Evolutionary conservation across 805 yeast species (phyloP), one percentile per base, ranked within the genome.

Genomic region (Saccharomycopsis olivae): DNA sequence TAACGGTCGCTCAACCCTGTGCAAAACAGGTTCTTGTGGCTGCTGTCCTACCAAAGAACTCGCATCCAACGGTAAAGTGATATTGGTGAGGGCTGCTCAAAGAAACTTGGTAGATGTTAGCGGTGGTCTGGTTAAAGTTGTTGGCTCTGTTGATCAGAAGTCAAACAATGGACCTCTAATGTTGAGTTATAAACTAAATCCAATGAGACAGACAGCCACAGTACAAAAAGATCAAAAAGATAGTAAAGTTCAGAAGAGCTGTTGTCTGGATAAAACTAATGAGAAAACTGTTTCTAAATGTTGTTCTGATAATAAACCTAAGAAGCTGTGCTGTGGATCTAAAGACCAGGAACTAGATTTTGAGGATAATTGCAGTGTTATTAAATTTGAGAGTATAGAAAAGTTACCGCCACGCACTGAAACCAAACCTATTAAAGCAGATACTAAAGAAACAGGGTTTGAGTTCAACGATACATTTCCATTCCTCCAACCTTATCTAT

Each of bases 41-140:
- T 27, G 39, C 6, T 45, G 48, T 18, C 48, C 48, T 11, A 45
- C 48, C 10, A 45, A 45, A 34, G 29, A 40, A 6, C 13, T 43
- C 10, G 36, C 46, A 3, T 15, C 43, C 14, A 23, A 35, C 16
- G 46, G 48, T 4, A 45, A 42, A 31, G 48, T 45, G 3, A 42
- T 45, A 4, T 44, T 45, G 30, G 39, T 42, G 6, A 35, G 48
- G 13, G 39, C 48, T 10, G 28, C 44, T 6, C 30, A 39, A 28
- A 39, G 31, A 16, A 35, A 34, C 8, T 25, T 42, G 5, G 48
- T 42, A 5, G 48, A 42, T 18, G 38, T 45, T 10, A 19, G 35
- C 27, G 29, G 36, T 17, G 48, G 48, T 5, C n/a, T n/a, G 10
- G 14, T 44, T 21, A 41, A 38, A 24, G 23, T 40, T 16, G 34